phyloP scores from a whole-genome alignment of 2,329 filamentous ascomycete species.

The Exophiala lecanii-corni region DNA sequence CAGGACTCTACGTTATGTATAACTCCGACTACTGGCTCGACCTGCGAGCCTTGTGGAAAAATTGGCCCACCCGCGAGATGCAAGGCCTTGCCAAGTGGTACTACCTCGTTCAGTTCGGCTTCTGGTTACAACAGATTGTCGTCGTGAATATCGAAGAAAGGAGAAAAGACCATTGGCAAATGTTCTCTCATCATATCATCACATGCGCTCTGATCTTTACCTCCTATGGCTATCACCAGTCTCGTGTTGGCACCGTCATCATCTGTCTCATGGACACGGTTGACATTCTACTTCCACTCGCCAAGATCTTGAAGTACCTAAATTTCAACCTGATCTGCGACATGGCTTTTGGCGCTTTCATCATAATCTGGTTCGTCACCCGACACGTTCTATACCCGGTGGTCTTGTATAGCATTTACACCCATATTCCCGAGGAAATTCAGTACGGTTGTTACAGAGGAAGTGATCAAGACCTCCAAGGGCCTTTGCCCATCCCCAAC shows the following conservation, averaged over 20 bases:
- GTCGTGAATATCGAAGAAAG: constrained; percentile 93
- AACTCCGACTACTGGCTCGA: constrained; percentile 75
- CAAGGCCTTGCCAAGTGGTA: constrained; percentile 76
- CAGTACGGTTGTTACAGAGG: constrained; percentile 67
- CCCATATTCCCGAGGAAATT: constrained; percentile 59
- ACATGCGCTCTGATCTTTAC: constrained; percentile 75
- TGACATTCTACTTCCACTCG: constrained; percentile 82
- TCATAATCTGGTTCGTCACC: constrained; percentile 75
- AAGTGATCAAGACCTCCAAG: constrained; percentile 49
- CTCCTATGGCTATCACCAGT: constrained; percentile 83
- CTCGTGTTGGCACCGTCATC: constrained; percentile 81
- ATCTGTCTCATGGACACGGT: constrained; percentile 91
- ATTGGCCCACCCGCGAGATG: constrained; percentile 77
- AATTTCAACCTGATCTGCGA: constrained; percentile 74
- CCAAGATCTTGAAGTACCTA: constrained; percentile 91
- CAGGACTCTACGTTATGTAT: constrained; percentile 79
- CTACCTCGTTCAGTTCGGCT: constrained; percentile 82
- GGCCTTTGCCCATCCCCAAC: constrained; percentile 49
- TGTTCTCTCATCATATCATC: constrained; percentile 91
- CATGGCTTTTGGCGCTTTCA: constrained; percentile 76
- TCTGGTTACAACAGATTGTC: constrained; percentile 90
- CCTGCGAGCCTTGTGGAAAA: constrained; percentile 72
- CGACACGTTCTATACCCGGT: constrained; percentile 76
- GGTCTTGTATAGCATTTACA: constrained; percentile 78
- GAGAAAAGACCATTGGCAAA: constrained; percentile 92